Base-by-base conservation (phyloP, 2,329 filamentous ascomycete species). In the Colletotrichum caudatum region DNA sequence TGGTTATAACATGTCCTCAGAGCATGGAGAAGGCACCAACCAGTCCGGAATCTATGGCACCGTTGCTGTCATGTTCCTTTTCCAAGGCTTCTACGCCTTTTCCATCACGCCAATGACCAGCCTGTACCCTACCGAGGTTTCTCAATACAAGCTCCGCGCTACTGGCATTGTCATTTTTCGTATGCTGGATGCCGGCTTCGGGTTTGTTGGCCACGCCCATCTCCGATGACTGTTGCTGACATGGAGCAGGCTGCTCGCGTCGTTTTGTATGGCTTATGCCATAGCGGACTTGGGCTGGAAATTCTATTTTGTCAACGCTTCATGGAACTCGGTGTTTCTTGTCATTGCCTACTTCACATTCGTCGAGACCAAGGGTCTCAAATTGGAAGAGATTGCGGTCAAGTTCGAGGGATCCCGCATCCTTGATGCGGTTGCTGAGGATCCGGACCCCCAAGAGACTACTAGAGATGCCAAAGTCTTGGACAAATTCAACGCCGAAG, bases 31-130 rank as follows among this genome's bases (percentile, higher is more conserved):
- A 20, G 50, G 56, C 23, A 67, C 48, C 39, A 62, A 66, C 5
- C 63, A 67, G 8, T 79, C 81, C 7, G 82, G 78, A 23, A 79
- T 84, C 29, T 85, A 84, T 65, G 81, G 80, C 29, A 82, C 80
- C 1, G 80, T 81, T 26, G 78, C 79, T 0, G 73, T 78, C 9
- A 78, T 81, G 18, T 81, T 81, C 67, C 72, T 81, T 9, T 81
- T 80, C 71, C 78, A 79, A 37, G 80, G 77, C 3, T 77, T 76
- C 46, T 81, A 80, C 50, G 74, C 77, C 4, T 80, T 80, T 51
- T 75, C 77, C 2, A 78, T 81, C 37, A 82, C 79, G 3, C 79
- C 80, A 1, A 75, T 81, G 74, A 78, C 79, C 1, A 77, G 76
- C 39, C 58, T 81, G 35, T 81, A 81, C 56, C 78, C 78, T 3